Base-by-base conservation (phyloP, 768 basidiomycete species). In the Russula vinacea region DNA sequence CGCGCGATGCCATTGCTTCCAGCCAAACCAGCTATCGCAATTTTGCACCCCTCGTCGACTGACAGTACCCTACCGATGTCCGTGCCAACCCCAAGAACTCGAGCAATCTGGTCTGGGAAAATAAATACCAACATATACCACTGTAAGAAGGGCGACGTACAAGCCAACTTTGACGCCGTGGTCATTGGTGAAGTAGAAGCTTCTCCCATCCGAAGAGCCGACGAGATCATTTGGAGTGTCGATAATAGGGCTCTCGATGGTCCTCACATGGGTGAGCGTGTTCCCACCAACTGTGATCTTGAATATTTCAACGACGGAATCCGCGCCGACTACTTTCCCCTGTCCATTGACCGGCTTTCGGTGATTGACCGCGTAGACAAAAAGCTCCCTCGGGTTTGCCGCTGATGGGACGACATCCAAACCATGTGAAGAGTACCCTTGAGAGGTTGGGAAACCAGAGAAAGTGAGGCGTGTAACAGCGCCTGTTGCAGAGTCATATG, bases 141-240 rank as follows among this genome's bases (percentile, higher is more conserved):
- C 7, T 13, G 17, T n/a, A 53, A 19, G 24, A 26, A 17, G 40
- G 13, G 40, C 2, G 35, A 73, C 84, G 55, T 70, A 88, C 87
- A 77, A 66, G 56, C 84, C 81, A 22, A 78, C 73, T 75, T 87
- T 89, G 45, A 70, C 70, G 22, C 77, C 76, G 65, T 84, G 78
- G 64, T 89, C 87, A 68, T 91, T 92, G 35, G 88, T 87, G 70
- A 90, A 83, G 71, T 83, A 84, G 62, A 90, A 84, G 44, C 81
- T 82, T 64, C 80, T 76, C 32, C 87, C 87, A 66, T 89, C 85
- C 3, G 82, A 71, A 35, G 78, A 80, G 33, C 89, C 88, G n/a
- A 84, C 81, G 16, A 91, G 59, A 70, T 90, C 89, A 70, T 90
- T 91, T 2, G 90, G 90, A 5, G 87, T 83, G 13, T 80, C 45